These are phyloP conservation scores for Calonectria ilicicola DNA, from an alignment of 2,329 filamentous ascomycete genomes.

Conservation along the genomic window DNA sequence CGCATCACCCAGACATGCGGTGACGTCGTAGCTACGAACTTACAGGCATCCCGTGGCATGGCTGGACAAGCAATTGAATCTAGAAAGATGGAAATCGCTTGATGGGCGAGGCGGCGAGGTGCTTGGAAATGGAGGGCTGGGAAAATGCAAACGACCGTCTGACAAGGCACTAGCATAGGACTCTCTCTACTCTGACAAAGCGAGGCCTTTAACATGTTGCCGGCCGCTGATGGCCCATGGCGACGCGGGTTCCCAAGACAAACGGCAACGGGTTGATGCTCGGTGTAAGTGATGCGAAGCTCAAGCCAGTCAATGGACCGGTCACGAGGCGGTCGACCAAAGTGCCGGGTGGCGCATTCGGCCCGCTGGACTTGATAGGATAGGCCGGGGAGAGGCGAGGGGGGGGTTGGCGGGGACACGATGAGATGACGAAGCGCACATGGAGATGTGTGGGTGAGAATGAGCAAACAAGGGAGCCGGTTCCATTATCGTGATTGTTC, in stretches of 20 bases:
- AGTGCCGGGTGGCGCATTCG: constrained; percentile 26
- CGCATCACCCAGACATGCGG: not conserved
- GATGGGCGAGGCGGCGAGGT: not conserved
- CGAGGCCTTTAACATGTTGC: not conserved
- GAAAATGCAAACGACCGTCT: not conserved
- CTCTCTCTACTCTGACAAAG: constrained; percentile 1
- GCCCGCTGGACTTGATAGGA: constrained; percentile 18
- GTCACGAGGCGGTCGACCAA: constrained; percentile 17
- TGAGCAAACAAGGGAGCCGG: not conserved
- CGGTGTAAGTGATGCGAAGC: constrained; percentile 15
- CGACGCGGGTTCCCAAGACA: not conserved
- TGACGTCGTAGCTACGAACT: not conserved
- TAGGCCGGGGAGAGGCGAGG: constrained; percentile 10
- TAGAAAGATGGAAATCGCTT: not conserved
- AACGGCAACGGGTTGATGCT: not conserved
- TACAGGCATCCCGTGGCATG: not conserved
- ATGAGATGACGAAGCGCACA: constrained; percentile 17
- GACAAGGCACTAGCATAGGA: constrained; percentile 15
- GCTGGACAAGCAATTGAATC: not conserved
- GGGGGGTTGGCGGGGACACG: not conserved
- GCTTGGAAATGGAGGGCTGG: not conserved
- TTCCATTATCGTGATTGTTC: constrained; percentile 1
- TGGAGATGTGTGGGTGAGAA: not conserved
- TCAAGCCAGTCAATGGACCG: constrained; percentile 5
- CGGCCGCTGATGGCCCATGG: not conserved